These are phyloP conservation scores for Haplographium delicatum DNA, from an alignment of 495 filamentous ascomycete genomes.

Conservation along the genomic window DNA sequence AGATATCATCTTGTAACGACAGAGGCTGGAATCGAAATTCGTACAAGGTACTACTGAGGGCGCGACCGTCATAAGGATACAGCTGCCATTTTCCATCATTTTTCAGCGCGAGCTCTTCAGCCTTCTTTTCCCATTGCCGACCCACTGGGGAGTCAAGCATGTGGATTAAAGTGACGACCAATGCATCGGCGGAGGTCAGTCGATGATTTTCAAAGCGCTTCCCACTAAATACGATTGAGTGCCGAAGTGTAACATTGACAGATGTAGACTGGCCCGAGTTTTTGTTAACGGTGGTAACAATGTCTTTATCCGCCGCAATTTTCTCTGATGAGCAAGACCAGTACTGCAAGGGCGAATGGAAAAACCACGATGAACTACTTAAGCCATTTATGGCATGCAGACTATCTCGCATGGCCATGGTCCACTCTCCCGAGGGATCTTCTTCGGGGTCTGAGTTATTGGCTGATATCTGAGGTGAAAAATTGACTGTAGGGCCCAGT, in stretches of 20 bases:
- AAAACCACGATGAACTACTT: constrained; percentile 53
- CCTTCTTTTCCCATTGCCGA: constrained; percentile 51
- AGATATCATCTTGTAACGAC: constrained; percentile 50
- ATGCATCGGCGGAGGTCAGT: constrained; percentile 61
- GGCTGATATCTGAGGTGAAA: constrained; percentile 37
- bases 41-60: constrained; percentile 51
- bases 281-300: constrained; percentile 60
- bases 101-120: constrained; percentile 35
- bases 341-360: constrained; percentile 69
- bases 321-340: constrained; percentile 58
- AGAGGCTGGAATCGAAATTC: constrained; percentile 69
- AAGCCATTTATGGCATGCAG: constrained; percentile 47
- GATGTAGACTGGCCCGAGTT: constrained; percentile 46
- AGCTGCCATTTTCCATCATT: constrained; percentile 48
- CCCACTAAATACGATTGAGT: constrained; percentile 69
- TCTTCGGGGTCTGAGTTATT: constrained; percentile 15
- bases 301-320: constrained; percentile 51
- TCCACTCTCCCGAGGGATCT: constrained; percentile 26
- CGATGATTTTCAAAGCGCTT: constrained; percentile 58
- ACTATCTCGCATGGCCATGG: constrained; percentile 37
- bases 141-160: constrained; percentile 51
- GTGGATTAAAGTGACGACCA: constrained; percentile 69
- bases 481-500: constrained; percentile 47
- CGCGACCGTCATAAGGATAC: constrained; percentile 50
- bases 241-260: constrained; percentile 63